Evolutionary conservation across 2,329 filamentous ascomycete genomes (phyloP), one percentile per base, ranked within the genome.

Genomic region (Macroventuria anomochaeta): DNA sequence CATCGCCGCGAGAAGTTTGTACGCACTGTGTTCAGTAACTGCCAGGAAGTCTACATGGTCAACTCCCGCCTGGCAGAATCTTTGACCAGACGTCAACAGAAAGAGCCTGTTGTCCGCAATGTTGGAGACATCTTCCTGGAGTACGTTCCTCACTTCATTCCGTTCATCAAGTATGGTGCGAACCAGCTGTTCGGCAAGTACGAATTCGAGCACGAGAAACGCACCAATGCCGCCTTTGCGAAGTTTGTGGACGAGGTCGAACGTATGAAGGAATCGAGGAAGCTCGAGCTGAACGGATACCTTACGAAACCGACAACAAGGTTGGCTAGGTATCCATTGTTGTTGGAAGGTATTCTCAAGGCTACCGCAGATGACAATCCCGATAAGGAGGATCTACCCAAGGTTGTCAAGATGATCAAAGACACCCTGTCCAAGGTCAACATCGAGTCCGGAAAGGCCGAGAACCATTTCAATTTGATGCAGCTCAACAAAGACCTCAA

Each of bases 231-330:
- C 1, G 85, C 85, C 33, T 99, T 99, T 73, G 81, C 88, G 44
- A 91, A 89, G 68, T 97, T 97, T 65, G 95, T 97, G 21, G 95
- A 99, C 62, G 93, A 97, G 74, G 96, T 96, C 5, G 95, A 99
- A 75, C 84, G 95, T 53, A 85, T 96, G 64, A 97, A 97, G 74
- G 95, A 99, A 75, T 97, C 93, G 5, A 86, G 95, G 60, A 99
- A 99, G 77, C 82, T 99, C 39, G 95, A 99, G 75, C 81, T 99
- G 54, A 99, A 99, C 74, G 95, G 95, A 64, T 99, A 99, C 71
- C 81, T 99, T 46, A 99, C 95, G 7, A 99, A 99, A 76, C 95
- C 95, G 1, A 99, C 95, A 1, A 99, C 95, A 15, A 87, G 95
- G 79, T 80, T 99, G 67, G 95, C 95, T 34, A 86, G 95, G 75